Base-by-base conservation (phyloP, 192 early-diverging fungal species). In the Dissophora globulifera region DNA sequence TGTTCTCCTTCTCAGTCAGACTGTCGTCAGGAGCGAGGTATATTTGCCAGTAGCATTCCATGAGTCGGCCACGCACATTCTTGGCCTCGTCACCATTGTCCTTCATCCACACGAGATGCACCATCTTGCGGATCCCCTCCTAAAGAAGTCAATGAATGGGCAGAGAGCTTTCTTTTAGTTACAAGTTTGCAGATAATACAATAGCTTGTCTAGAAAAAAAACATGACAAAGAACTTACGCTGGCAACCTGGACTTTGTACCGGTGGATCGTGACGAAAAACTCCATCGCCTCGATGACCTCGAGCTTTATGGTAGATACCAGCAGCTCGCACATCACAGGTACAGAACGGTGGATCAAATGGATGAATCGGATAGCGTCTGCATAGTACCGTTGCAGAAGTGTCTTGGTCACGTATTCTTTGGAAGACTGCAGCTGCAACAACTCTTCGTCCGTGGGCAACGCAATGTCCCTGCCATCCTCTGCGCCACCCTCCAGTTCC, bases 231-330 rank as follows among this genome's bases (percentile, higher is more conserved):
- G 10, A 3, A 67, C 83, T 81, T 83, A 91, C 92, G 38, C 72
- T 80, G 26, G 96, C 92, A 6, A 81, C 84, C 46, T 94, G 95
- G 69, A 99, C 86, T 61, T 92, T 90, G 70, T 90, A 98, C 33
- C 89, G 87, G 75, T 93, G 86, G 3, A 93, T 91, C 0, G 85
- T 81, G 1, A 95, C 93, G 67, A 98, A 94, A 70, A 98, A 98
- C 47, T 93, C 91, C 92, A 99, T 99, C 1, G 91, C 89, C 65
- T 98, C 97, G 60, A 97, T 84, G 1, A 98, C 96, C 75, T 99
- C 98, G 13, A 90, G 74, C 67, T 98, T 98, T 49, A 84, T 88
- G 23, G 91, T 97, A 3, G 95, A 96, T 3, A 90, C 91, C 31
- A 99, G 83, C 2, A 99, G 85, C 79, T 94, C 90, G 31, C 90